phyloP scores from a whole-genome alignment of 2,329 filamentous ascomycete genomes.

The Talaromyces sp. region DNA sequence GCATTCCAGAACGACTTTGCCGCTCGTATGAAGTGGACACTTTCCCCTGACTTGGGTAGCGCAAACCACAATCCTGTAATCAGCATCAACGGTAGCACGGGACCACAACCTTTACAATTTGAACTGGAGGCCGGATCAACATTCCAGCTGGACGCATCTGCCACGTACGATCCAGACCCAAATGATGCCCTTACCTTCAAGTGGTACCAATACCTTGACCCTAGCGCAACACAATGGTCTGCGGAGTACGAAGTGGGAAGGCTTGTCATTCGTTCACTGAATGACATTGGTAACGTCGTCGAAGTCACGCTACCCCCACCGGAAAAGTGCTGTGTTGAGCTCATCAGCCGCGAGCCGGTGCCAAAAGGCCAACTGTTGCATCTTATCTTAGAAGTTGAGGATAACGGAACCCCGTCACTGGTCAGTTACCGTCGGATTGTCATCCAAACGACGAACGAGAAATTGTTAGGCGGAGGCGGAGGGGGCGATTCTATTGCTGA shows the following conservation, averaged over 20 bases:
- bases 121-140: not conserved
- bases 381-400: not conserved
- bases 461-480: not conserved
- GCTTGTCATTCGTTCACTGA: not conserved
- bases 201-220: conserved; percentile 5
- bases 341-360: not conserved
- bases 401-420: not conserved
- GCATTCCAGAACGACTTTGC: conserved; percentile 53
- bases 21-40: conserved; percentile 48
- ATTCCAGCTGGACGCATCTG: not conserved
- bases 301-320: not conserved
- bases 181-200: not conserved
- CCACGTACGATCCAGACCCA: not conserved
- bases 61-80: conserved; percentile 23
- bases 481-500: not conserved
- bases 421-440: not conserved
- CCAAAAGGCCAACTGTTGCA: not conserved
- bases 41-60: conserved; percentile 21
- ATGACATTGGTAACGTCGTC: not conserved
- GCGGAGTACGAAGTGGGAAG: not conserved
- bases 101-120: not conserved
- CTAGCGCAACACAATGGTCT: conserved; percentile 3
- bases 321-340: conserved; percentile 1
- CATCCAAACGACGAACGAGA: conserved; percentile 1
- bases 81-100: not conserved